Base-by-base conservation (phyloP, 2,329 filamentous ascomycete genomes). In the Penicillium sp. region DNA sequence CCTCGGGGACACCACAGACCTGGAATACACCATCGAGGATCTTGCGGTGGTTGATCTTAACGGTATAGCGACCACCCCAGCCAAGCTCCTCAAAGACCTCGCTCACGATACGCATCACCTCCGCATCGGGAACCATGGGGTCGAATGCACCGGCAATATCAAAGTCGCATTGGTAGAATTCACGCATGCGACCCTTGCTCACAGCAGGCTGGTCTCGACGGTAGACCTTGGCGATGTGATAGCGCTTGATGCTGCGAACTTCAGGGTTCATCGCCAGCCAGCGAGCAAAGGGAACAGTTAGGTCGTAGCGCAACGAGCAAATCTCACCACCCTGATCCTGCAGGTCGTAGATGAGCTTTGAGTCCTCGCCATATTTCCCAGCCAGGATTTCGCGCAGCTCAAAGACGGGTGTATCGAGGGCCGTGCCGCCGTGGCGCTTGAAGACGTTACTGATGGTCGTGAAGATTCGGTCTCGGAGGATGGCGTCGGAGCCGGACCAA, bases 81-180 rank as follows among this genome's bases (percentile, higher is more conserved):
- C 84, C 85, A 33, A 96, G 76, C 41, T 80, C 81, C 58, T 91
- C 82, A 62, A 96, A 95, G 36, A 95, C 86, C 66, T 96, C 90
- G 60, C 82, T 83, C 43, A 88, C 81, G 56, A 96, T 90, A 49
- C 86, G 80, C 59, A 97, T 73, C 50, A 95, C 85, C 73, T 96
- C 90, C 34, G 90, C 87, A 64, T 96, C 91, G 48, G 90, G 88
- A 26, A 95, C 79, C 90, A 96, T 95, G 46, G 88, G 73, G 66
- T 95, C 91, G 73, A 89, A 94, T 52, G 68, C 58, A 50, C 90
- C 90, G 9, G 90, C 90, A 71, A 96, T 91, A 66, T 96, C 90
- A 65, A 96, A 94, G 72, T 97, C 91, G 74, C 90, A 96, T 71
- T 96, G 90, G 74, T 94, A 95, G 71, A 95, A 95, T 72, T 96